Evolutionary conservation across 345 rosid species (phyloP).

Genomic region (Salix brachista): DNA sequence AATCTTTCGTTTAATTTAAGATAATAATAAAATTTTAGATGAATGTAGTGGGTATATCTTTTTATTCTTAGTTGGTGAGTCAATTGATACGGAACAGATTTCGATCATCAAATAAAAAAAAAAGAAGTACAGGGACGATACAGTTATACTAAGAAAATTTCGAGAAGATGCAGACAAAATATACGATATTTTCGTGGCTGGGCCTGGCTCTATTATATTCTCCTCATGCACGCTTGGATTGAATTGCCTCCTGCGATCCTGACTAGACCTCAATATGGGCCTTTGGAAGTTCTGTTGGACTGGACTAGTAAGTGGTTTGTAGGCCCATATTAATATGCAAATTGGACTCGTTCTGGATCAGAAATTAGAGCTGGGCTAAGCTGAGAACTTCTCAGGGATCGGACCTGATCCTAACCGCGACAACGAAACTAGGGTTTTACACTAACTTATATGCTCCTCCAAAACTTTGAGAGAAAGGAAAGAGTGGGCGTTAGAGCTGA

Average conservation of each 20-base stretch:
- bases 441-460: not conserved
- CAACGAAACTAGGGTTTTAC: not conserved
- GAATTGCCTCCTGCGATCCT: not conserved
- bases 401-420: not conserved
- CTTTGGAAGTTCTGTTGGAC: not conserved
- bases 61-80: no score
- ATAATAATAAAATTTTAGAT: no score
- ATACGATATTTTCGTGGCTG: no score
- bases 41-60: no score
- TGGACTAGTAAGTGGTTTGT: not conserved
- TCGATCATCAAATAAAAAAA: no score
- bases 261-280: not conserved
- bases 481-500: not conserved
- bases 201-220: not conserved
- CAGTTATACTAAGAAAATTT: no score
- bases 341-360: not conserved
- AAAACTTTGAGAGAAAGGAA: not conserved
- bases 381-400: not conserved
- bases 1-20: no score
- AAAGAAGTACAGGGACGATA: no score
- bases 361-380: not conserved
- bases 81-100: no score
- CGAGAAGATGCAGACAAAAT: no score
- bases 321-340: not conserved
- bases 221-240: not conserved